phyloP scores from a whole-genome alignment of 2,329 filamentous ascomycete genomes.

The Cladosporium colombiae region DNA sequence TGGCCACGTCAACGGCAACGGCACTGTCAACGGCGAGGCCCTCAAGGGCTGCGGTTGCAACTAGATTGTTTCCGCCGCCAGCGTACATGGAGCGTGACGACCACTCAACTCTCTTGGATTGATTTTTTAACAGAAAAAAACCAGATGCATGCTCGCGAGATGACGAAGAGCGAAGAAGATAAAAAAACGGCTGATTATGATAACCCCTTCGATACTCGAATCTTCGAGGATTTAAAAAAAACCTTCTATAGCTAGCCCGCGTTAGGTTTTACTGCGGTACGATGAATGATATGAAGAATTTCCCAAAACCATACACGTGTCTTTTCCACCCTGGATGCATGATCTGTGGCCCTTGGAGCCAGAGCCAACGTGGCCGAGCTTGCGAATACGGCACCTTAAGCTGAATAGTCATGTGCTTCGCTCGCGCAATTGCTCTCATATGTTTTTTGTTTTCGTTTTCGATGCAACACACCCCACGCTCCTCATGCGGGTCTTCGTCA shows the following conservation, averaged over 20 bases:
- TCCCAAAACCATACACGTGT: not conserved
- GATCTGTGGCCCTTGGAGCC: not conserved
- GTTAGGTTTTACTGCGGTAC: not conserved
- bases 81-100: not conserved
- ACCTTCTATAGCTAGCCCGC: not conserved
- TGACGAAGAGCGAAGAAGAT: not conserved
- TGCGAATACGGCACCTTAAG: too few relatives aligned
- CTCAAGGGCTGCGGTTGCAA: constrained; percentile 17
- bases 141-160: not conserved
- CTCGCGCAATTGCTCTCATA: not conserved
- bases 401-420: not conserved
- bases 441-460: not conserved
- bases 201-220: not conserved
- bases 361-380: not conserved
- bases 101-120: not conserved
- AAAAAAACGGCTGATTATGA: not conserved
- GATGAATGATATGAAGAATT: constrained; percentile 6
- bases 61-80: not conserved
- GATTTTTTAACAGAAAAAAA: not conserved
- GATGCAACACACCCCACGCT: not conserved
- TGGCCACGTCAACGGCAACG: not conserved
- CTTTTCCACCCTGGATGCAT: not conserved
- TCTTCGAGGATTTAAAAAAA: not conserved
- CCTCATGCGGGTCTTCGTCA: not conserved
- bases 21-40: not conserved